Evolutionary conservation across 129 eudicot genomes (phyloP), one percentile per base, ranked within the genome.

Genomic region (Artemisia argyi): DNA sequence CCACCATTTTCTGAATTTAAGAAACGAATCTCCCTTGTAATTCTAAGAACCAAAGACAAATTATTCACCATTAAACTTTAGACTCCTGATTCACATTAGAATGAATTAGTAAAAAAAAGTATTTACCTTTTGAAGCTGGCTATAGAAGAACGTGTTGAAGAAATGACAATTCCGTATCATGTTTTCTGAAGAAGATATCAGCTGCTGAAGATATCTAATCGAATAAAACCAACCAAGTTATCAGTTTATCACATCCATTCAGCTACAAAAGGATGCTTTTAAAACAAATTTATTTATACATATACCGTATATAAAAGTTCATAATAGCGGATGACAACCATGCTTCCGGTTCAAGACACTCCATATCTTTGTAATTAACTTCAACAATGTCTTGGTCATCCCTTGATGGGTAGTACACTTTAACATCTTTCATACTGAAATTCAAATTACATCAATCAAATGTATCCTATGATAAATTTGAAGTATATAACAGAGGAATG

Each of bases 1-100:
- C 98, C 98, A 94, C 98, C 98, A 94, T 83, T 93, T 84, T 73
- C 97, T 77, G 79, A 94, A 81, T 82, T 84, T 94, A 18, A 35
- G 42, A 79, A 90, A 94, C 42, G 80, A 83, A 47, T 82, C 75
- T 83, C 76, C 87, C 44, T 57, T 72, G 69, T 85, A 85, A 69
- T 24, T 78, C 87, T 71, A 83, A 64, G 63, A 83, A 42, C 28
- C 64, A 35, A 73, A 74, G 32, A 77, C 58, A 67, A 58, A 14
- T 62, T 56, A 76, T 51, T 62, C 11, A 59, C 20, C 60, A 49
- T 13, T 7, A 39, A 39, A 39, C 46, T 39, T 39, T 39, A 39
- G 42, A 5, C 10, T 7, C 46, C 11, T 7, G 46, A 39, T 39
- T 26, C 53, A 74, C 17, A 15, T 11, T 22, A 49, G 14, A 28